Base-by-base conservation (phyloP, 2,329 filamentous ascomycete species). In the Pseudofabraea citricarpa region DNA sequence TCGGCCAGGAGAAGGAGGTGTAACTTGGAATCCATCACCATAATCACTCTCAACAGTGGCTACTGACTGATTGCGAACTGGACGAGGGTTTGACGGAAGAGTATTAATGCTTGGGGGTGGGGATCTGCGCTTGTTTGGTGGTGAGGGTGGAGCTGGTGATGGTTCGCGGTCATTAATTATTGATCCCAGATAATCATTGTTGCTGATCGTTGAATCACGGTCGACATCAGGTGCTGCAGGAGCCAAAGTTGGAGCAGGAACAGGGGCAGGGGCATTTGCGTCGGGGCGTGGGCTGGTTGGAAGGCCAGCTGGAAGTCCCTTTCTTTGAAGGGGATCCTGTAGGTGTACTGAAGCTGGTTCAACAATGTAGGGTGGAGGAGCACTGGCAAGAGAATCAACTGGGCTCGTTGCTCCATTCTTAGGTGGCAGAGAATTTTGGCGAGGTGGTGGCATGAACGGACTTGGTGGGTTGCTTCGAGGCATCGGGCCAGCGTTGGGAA, bases 41-140 rank as follows among this genome's bases (percentile, higher is more conserved):
- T 78, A 79, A 38, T 75, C 67, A 54, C 73, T 74, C 8, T 68
- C 70, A 36, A 68, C 67, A 60, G 75, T 74, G 47, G 72, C 66
- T 39, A 69, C 41, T 43, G 56, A 47, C 62, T 64, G 51, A 62
- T 64, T 59, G 56, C 62, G 55, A 47, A 65, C 48, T 53, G 66
- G 54, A 46, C 63, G 51, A 46, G 59, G 49, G 46, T 56, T 56
- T 46, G 57, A 38, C 41, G 62, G 58, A 24, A 60, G 44, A 15
- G 56, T 51, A 24, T 57, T 64, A 43, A 47, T 53, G 40, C 47
- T 54, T 40, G 48, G 57, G 40, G 53, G 56, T 4, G 51, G 45
- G 15, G 48, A 40, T 29, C 46, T 54, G 19, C 47, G 49, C 13
- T 45, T 46, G 15, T 19, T 33, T 33, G 44, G 38, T 15, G 40